Percentiles rank a stretch among this genome's conserved stretches.
phyloP scores from a whole-genome alignment of 345 rosid species.

The Rhizophora apiculata region DNA sequence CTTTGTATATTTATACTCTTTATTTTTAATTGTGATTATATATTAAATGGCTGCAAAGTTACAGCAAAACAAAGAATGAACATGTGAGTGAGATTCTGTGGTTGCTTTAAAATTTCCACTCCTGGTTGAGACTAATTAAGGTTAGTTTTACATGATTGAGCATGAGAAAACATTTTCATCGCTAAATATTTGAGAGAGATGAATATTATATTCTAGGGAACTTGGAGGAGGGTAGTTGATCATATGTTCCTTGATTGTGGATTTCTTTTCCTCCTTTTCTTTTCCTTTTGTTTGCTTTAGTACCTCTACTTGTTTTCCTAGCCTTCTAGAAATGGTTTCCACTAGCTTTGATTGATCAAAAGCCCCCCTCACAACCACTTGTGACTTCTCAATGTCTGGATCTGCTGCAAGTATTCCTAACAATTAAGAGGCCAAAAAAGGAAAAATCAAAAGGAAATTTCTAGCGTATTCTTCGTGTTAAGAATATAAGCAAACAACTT shows the following conservation, averaged over 20 bases:
- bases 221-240: slow-evolving; percentile 45
- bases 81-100: too few relatives aligned
- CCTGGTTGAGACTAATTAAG: too few relatives aligned
- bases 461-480: too few relatives aligned
- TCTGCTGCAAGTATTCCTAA: slow-evolving; percentile 53
- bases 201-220: slow-evolving; percentile 26
- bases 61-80: too few relatives aligned
- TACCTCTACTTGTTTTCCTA: slow-evolving; percentile 17
- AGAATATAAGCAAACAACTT: background rate
- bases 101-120: too few relatives aligned
- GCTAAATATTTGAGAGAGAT: slow-evolving; percentile 34
- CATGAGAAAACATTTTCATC: slow-evolving; percentile 51
- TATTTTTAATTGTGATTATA: too few relatives aligned
- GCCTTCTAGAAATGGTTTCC: slow-evolving; percentile 26
- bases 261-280: slow-evolving; percentile 2
- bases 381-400: slow-evolving; percentile 48
- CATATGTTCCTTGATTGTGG: background rate
- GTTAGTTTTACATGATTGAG: slow-evolving; percentile 37
- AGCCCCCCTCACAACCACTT: slow-evolving; percentile 49
- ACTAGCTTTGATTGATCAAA: slow-evolving; percentile 46
- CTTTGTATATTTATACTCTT: too few relatives aligned
- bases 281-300: slow-evolving; percentile 8
- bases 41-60: too few relatives aligned
- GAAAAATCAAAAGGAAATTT: background rate
- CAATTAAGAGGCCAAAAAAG: background rate